Conservation (phyloP, 2,329 filamentous ascomycete species). For the Shiraia bambusicola region DNA sequence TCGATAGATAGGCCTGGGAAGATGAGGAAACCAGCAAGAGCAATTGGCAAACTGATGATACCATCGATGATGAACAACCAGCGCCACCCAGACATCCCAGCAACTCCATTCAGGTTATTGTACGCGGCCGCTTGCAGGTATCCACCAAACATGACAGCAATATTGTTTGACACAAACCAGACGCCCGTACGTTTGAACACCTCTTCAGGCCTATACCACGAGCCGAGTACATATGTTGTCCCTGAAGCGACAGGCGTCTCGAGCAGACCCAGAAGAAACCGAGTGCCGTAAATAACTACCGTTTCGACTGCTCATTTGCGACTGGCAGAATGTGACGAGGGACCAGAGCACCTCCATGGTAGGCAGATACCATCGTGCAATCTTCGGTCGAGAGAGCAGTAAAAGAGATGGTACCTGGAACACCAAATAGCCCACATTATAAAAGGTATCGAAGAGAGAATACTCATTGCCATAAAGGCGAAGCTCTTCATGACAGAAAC, state of each 20-base stretch:
- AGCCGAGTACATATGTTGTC: slow-evolving; percentile 42
- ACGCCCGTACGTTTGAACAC: slow-evolving; percentile 58
- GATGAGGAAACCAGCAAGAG: slow-evolving; percentile 56
- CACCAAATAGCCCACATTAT: slow-evolving; percentile 44
- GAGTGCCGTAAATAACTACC: slow-evolving; percentile 46
- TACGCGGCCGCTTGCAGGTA: slow-evolving; percentile 59
- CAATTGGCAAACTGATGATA: slow-evolving; percentile 58
- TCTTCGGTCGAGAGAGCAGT: slow-evolving; percentile 41
- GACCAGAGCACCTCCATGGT: slow-evolving; percentile 47
- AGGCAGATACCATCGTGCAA: slow-evolving; percentile 42
- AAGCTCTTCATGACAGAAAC: slow-evolving; percentile 41
- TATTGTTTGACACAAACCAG: slow-evolving; percentile 56
- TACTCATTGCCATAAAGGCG: slow-evolving; percentile 61
- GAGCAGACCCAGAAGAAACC: slow-evolving; percentile 42
- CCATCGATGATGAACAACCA: slow-evolving; percentile 61
- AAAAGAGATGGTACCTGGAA: slow-evolving; percentile 44
- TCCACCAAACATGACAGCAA: slow-evolving; percentile 60
- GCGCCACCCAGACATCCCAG: slow-evolving; percentile 53
- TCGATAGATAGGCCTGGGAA: slow-evolving; percentile 55
- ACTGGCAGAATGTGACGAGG: slow-evolving; percentile 44
- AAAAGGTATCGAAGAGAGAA: slow-evolving; percentile 49
- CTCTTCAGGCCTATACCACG: slow-evolving; percentile 49
- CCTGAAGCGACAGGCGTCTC: slow-evolving; percentile 42
- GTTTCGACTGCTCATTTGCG: slow-evolving; percentile 40
- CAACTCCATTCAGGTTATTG: slow-evolving; percentile 53